Conservation (phyloP, 202 grass and related monocot species). For the Zoysia matrella region DNA sequence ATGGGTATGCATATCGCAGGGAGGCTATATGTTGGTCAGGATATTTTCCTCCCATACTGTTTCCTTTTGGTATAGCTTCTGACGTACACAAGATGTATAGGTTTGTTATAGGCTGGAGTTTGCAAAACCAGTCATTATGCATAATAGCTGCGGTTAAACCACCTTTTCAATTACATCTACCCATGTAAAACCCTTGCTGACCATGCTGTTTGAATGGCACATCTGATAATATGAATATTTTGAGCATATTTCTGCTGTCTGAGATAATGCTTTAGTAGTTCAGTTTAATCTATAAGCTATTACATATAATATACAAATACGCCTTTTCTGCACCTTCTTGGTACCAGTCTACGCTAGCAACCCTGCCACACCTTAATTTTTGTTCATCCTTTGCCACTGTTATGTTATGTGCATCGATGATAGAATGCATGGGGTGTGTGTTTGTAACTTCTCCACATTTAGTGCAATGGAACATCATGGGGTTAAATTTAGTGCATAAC, state of each 20-base stretch:
- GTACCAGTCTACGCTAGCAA: too few species aligned
- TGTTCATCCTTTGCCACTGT: too few species aligned
- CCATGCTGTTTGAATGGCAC: conserved; percentile 17
- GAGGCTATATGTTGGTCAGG: background rate
- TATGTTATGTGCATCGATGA: too few species aligned
- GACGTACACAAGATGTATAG: background rate
- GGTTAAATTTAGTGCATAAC: background rate
- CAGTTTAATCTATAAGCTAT: too few species aligned
- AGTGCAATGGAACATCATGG: background rate
- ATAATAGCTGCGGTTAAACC: background rate
- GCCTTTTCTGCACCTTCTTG: too few species aligned
- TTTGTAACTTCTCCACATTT: background rate
- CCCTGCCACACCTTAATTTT: too few species aligned
- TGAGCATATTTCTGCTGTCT: background rate
- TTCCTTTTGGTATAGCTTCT: conserved; percentile 4
- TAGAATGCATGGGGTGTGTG: too few species aligned
- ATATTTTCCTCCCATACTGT: background rate
- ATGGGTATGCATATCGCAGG: background rate
- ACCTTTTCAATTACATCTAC: background rate
- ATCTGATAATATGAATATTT: background rate
- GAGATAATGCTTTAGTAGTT: background rate
- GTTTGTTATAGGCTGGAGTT: background rate
- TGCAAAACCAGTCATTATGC: background rate
- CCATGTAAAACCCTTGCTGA: background rate
- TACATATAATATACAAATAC: too few species aligned